These are phyloP conservation scores for Alternaria brassicae DNA, from an alignment of 2,329 filamentous ascomycete species.

Conservation along the genomic window DNA sequence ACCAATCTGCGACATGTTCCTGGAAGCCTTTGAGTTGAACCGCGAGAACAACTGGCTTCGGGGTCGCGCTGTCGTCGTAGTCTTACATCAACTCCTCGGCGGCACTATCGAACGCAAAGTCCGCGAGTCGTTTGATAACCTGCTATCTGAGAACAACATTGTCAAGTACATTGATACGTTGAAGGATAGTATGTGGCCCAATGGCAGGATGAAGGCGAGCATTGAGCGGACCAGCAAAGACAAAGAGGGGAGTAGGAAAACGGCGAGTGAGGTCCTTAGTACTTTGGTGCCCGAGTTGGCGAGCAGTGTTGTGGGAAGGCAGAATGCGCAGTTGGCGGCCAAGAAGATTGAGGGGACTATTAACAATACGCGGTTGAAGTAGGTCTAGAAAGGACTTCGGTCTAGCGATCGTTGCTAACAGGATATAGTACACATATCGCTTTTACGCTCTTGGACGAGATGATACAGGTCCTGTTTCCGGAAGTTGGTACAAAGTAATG, in stretches of 20 bases:
- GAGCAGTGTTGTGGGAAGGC: slow-evolving; percentile 88
- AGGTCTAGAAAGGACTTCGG: slow-evolving; percentile 51
- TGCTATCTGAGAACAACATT: slow-evolving; percentile 80
- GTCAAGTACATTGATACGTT: slow-evolving; percentile 76
- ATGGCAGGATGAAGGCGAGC: slow-evolving; percentile 62
- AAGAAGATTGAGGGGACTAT: slow-evolving; percentile 87
- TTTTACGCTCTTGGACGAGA: slow-evolving; percentile 59
- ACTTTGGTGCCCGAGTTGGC: slow-evolving; percentile 91
- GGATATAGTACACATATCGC: slow-evolving; percentile 56
- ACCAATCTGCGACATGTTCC: slow-evolving; percentile 95
- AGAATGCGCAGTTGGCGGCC: slow-evolving; percentile 90
- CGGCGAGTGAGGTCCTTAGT: slow-evolving; percentile 87
- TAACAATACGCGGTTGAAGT: slow-evolving; percentile 92
- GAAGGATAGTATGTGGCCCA: slow-evolving; percentile 83
- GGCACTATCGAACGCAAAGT: slow-evolving; percentile 97
- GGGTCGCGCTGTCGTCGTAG: slow-evolving; percentile 92
- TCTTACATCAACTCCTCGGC: slow-evolving; percentile 92
- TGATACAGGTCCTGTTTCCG: slow-evolving; percentile 55
- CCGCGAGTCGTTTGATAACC: slow-evolving; percentile 77
- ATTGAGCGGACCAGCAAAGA: slow-evolving; percentile 71
- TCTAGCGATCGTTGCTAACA: slow-evolving; percentile 25
- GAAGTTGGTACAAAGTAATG: slow-evolving; percentile 23
- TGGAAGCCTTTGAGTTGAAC: slow-evolving; percentile 94
- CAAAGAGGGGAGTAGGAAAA: slow-evolving; percentile 79
- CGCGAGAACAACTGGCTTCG: slow-evolving; percentile 97